These are phyloP conservation scores for Phaseolus coccineus DNA, from an alignment of 331 rosid species.

Conservation along the genomic window DNA sequence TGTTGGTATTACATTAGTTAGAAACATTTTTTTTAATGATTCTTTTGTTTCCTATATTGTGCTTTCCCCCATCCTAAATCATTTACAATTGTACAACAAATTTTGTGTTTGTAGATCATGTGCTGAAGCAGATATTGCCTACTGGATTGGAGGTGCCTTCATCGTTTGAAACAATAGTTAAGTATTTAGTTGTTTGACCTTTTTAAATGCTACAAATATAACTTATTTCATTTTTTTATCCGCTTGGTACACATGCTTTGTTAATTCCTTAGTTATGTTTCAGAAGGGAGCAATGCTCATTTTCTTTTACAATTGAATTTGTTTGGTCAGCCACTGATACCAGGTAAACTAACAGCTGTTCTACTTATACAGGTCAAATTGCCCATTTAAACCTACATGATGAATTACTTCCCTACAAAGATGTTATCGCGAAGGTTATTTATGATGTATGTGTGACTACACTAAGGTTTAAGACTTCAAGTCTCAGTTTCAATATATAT, in stretches of 20 bases:
- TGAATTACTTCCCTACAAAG: conserved; percentile 82
- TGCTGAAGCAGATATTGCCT: conserved; percentile 90
- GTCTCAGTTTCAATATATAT: not conserved
- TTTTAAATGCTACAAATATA: not conserved
- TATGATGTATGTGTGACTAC: conserved; percentile 71
- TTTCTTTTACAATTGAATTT: conserved; percentile 31
- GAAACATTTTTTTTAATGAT: conserved; percentile 21
- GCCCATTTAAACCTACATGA: conserved; percentile 95
- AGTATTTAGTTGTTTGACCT: conserved; percentile 48
- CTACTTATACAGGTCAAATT: conserved; percentile 81
- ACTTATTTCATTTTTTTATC: not conserved
- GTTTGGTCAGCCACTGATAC: conserved; percentile 38
- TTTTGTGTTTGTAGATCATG: conserved; percentile 69
- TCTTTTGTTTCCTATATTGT: conserved; percentile 15
- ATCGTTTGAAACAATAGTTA: conserved; percentile 95
- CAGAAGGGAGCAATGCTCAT: not conserved
- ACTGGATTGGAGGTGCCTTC: conserved; percentile 87
- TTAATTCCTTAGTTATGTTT: not conserved
- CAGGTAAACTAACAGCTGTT: conserved; percentile 45
- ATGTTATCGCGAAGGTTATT: conserved; percentile 90
- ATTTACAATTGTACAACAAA: not conserved
- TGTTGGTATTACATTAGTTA: not conserved
- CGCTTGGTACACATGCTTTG: conserved; percentile 8
- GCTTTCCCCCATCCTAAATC: conserved; percentile 13
- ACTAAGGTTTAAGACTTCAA: conserved; percentile 16